These are phyloP conservation scores for Artemisia argyi DNA, from an alignment of 129 eudicot genomes.

Conservation along the genomic window DNA sequence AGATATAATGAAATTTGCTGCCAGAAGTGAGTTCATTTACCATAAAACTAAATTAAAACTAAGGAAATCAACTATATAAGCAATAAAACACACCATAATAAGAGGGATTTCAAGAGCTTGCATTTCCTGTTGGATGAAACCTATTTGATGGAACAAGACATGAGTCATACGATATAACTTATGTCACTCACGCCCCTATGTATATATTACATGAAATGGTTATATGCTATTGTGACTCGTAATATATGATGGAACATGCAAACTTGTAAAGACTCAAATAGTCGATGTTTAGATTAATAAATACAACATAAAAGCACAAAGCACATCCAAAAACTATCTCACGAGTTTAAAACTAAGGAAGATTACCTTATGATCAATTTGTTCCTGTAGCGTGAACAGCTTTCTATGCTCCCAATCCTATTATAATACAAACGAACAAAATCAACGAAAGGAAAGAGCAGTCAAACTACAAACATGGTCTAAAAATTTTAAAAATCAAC, in stretches of 20 bases:
- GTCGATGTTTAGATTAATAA: neutral
- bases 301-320: constrained; percentile 14
- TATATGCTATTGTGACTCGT: neutral
- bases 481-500: constrained; percentile 3
- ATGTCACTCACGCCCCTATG: too few species aligned
- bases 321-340: neutral
- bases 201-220: too few species aligned
- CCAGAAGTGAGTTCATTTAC: constrained; percentile 15
- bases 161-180: neutral
- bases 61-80: constrained; percentile 8
- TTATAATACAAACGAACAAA: constrained; percentile 17
- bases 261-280: neutral
- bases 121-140: constrained; percentile 69
- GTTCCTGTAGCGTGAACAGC: too few species aligned
- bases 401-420: constrained; percentile 80
- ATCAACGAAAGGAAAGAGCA: constrained; percentile 29
- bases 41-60: neutral
- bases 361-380: constrained; percentile 91
- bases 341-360: neutral
- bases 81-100: constrained; percentile 52
- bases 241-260: too few species aligned
- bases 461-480: constrained; percentile 13
- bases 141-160: constrained; percentile 43
- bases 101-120: constrained; percentile 59
- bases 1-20: constrained; percentile 9